Evolutionary conservation across 768 basidiomycete genomes (phyloP).

Genomic region (Coprinellus aureogranulatus): DNA sequence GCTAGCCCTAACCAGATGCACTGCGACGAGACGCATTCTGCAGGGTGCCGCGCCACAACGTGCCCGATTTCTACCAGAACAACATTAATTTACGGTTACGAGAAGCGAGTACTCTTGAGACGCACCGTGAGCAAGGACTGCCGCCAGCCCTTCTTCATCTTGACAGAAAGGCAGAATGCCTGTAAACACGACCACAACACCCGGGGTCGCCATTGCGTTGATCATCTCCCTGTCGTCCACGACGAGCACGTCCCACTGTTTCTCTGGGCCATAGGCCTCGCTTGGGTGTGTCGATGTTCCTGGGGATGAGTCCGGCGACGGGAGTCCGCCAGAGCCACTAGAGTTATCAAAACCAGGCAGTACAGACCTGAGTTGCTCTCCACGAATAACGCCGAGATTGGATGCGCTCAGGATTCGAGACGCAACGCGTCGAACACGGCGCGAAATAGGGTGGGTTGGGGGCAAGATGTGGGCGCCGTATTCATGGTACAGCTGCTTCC

Average conservation of each 20-base stretch:
- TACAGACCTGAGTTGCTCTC: slow-evolving; percentile 23
- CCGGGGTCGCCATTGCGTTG: slow-evolving; percentile 78
- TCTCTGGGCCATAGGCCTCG: slow-evolving; percentile 30
- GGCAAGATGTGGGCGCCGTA: slow-evolving; percentile 60
- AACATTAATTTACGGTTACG: neutral
- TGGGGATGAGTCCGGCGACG: slow-evolving; percentile 33
- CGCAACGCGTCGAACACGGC: slow-evolving; percentile 69
- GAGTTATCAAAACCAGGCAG: slow-evolving; percentile 18
- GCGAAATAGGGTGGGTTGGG: slow-evolving; percentile 58
- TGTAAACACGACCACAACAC: slow-evolving; percentile 84
- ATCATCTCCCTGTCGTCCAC: slow-evolving; percentile 67
- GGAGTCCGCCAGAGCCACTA: slow-evolving; percentile 26
- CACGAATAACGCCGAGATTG: slow-evolving; percentile 62
- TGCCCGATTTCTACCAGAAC: neutral
- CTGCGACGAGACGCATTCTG: slow-evolving; percentile 54
- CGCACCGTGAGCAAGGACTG: slow-evolving; percentile 80
- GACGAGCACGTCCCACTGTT: slow-evolving; percentile 71
- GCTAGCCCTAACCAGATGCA: slow-evolving; percentile 40
- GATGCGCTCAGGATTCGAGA: slow-evolving; percentile 66
- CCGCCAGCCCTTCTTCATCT: slow-evolving; percentile 80
- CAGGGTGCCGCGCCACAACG: slow-evolving; percentile 38
- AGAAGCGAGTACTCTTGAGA: neutral
- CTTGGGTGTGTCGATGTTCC: slow-evolving; percentile 17
- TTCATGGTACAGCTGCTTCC: slow-evolving; percentile 48
- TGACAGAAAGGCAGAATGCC: slow-evolving; percentile 78